Conservation (phyloP, 441 rosid genomes). For the Omphalea diandra region DNA sequence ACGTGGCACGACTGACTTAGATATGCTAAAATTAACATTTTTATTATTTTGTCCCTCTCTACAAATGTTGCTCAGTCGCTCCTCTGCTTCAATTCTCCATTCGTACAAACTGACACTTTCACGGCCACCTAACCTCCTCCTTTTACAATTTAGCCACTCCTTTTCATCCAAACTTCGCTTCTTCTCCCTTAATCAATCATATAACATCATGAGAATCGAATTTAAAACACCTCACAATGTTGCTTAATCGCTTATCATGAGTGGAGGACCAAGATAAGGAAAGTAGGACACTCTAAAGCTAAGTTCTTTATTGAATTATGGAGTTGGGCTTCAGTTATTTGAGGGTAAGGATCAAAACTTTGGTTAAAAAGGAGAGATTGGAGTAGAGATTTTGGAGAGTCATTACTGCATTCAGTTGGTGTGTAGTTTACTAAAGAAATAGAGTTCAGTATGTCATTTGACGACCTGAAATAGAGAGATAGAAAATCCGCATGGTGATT, state of each 20-base stretch:
- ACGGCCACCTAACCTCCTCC: slow-evolving; percentile 39
- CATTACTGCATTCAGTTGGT: slow-evolving; percentile 41
- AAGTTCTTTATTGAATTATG: slow-evolving; percentile 40
- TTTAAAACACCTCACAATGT: too few relatives aligned
- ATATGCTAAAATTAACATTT: too few relatives aligned
- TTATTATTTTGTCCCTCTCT: too few relatives aligned
- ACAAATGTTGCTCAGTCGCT: slow-evolving; percentile 47
- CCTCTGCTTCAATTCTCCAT: slow-evolving; percentile 53
- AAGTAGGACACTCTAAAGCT: slow-evolving; percentile 57
- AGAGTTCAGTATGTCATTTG: slow-evolving; percentile 35
- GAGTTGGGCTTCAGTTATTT: slow-evolving; percentile 21
- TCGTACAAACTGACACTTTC: slow-evolving; percentile 36
- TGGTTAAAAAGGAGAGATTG: slow-evolving; percentile 41
- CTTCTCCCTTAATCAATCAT: slow-evolving; percentile 38
- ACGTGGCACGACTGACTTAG: too few relatives aligned
- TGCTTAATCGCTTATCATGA: too few relatives aligned
- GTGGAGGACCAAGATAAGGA: slow-evolving; percentile 49
- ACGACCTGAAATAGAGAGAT: slow-evolving; percentile 37
- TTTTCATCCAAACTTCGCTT: slow-evolving; percentile 34
- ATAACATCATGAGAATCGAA: too few relatives aligned
- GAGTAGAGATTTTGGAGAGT: slow-evolving; percentile 49
- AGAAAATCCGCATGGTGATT: neutral
- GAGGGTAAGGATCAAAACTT: slow-evolving; percentile 4
- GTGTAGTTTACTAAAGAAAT: slow-evolving; percentile 42
- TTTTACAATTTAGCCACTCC: slow-evolving; percentile 42